phyloP scores from a whole-genome alignment of 306 rosid species.

The Lathyrus aphaca region DNA sequence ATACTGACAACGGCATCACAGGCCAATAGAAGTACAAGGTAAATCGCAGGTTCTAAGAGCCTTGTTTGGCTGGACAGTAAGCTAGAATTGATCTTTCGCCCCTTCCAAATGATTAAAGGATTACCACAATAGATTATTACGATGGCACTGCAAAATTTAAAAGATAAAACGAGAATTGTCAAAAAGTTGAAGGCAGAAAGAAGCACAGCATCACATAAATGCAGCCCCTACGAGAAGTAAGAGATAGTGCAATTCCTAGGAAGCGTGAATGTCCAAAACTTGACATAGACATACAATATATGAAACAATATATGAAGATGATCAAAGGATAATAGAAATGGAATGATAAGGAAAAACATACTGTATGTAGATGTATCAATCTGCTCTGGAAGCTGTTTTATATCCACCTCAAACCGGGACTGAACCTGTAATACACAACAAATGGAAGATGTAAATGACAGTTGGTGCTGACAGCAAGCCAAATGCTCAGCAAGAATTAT shows the following conservation, averaged over 20 bases:
- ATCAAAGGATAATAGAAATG: neutral
- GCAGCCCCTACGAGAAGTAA: neutral
- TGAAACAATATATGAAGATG: neutral
- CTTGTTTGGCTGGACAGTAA: neutral
- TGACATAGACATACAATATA: neutral
- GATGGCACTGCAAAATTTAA: conserved; percentile 54
- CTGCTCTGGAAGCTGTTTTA: conserved; percentile 96
- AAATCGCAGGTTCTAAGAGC: conserved; percentile 27
- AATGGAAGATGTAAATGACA: conserved; percentile 23
- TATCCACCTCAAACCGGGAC: conserved; percentile 97
- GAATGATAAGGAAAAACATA: conserved; percentile 47
- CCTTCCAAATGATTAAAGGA: conserved; percentile 23
- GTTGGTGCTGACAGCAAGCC: neutral
- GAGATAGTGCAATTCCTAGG: neutral
- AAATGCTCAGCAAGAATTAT: neutral
- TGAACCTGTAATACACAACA: conserved; percentile 67
- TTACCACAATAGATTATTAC: conserved; percentile 12
- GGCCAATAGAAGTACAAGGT: conserved; percentile 20
- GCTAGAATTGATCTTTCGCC: neutral
- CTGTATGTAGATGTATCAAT: conserved; percentile 95
- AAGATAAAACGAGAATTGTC: neutral
- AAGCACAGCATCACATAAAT: neutral
- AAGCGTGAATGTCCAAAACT: neutral
- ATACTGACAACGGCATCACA: conserved; percentile 1
- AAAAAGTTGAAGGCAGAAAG: neutral